Conservation (phyloP, 169 alveolate genomes). For the Plasmodium vivax region DNA sequence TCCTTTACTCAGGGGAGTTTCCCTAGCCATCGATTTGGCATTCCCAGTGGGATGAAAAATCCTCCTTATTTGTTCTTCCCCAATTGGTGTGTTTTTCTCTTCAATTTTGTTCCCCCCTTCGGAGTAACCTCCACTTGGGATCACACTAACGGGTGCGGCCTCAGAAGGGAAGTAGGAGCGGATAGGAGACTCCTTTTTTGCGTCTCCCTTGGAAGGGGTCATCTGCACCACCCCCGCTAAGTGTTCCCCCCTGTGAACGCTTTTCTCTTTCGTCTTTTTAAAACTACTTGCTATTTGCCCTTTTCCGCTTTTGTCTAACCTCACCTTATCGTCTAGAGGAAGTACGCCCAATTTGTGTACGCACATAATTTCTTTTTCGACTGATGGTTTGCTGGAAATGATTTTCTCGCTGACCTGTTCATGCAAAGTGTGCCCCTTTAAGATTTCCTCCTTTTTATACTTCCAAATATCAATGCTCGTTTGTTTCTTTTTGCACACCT, state of each 20-base stretch:
- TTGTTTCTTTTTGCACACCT: slow-evolving; percentile 1
- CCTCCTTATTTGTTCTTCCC: background rate
- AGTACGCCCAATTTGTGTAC: background rate
- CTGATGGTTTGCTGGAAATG: background rate
- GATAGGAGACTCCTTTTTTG: background rate
- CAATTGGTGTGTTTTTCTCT: background rate
- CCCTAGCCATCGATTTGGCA: background rate
- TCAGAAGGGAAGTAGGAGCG: background rate
- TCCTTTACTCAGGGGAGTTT: background rate
- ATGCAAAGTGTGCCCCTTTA: background rate
- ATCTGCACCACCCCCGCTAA: background rate
- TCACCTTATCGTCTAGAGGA: background rate
- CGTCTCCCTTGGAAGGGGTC: background rate
- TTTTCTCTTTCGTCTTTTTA: background rate
- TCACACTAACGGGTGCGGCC: background rate
- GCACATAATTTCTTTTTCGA: background rate
- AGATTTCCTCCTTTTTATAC: background rate
- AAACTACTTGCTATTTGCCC: background rate
- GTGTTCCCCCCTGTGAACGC: background rate
- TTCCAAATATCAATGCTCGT: background rate
- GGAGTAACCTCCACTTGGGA: background rate
- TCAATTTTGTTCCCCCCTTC: background rate
- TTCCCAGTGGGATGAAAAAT: background rate
- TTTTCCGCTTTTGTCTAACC: background rate
- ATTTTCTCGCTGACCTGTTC: background rate